phyloP scores from a whole-genome alignment of 2,329 filamentous ascomycete genomes.

The Monosporascus sp. region DNA sequence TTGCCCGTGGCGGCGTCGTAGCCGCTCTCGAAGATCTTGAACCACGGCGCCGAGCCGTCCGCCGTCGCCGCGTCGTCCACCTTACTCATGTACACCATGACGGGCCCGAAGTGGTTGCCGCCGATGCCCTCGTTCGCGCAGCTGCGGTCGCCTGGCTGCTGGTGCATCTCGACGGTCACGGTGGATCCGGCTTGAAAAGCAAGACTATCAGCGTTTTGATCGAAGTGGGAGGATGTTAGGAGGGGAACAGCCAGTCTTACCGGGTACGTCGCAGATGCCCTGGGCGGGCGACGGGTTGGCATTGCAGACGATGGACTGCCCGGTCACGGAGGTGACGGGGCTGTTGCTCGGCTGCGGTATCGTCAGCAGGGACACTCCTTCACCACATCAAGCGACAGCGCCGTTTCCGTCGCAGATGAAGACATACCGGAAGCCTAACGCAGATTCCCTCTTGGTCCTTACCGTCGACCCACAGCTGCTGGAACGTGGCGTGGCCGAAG shows the following conservation, averaged over 20 bases:
- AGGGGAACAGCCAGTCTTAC: conserved; percentile 5
- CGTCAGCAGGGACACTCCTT: neutral
- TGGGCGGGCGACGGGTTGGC: conserved; percentile 24
- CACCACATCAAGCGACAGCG: neutral
- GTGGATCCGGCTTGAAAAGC: conserved; percentile 25
- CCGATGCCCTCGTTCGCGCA: conserved; percentile 45
- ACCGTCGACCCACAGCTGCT: conserved; percentile 42
- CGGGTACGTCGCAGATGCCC: conserved; percentile 26
- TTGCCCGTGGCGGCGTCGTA: conserved; percentile 23
- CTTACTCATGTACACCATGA: conserved; percentile 42
- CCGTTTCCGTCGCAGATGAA: neutral
- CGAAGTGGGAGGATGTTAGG: neutral
- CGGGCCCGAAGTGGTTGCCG: conserved; percentile 46
- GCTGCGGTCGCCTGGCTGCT: conserved; percentile 35
- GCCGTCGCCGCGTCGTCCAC: conserved; percentile 40
- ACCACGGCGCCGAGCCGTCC: conserved; percentile 39
- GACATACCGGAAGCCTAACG: conserved; percentile 17
- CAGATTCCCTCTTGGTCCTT: conserved; percentile 27
- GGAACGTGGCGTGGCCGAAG: conserved; percentile 44
- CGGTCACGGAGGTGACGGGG: conserved; percentile 33
- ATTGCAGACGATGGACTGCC: conserved; percentile 37
- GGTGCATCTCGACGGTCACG: conserved; percentile 42
- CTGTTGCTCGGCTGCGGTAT: conserved; percentile 29
- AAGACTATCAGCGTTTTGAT: neutral
- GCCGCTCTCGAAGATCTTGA: conserved; percentile 45